A percentile compares a stretch with the other conserved stretches of the same genome.
These are phyloP conservation scores for Annulohypoxylon moriforme DNA, from an alignment of 495 filamentous ascomycete genomes.

Conservation along the genomic window DNA sequence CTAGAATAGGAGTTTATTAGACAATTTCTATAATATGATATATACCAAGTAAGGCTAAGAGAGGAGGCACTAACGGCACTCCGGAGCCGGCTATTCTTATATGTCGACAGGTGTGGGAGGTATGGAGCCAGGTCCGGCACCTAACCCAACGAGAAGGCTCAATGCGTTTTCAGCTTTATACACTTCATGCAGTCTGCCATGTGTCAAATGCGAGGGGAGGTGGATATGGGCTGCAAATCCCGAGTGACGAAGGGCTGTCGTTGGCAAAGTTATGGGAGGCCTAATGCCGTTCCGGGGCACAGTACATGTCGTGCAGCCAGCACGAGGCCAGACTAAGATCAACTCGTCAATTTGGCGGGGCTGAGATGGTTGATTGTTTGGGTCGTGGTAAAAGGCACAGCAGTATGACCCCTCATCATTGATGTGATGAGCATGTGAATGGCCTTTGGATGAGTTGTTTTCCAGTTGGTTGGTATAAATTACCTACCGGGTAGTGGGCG, in stretches of 20 bases:
- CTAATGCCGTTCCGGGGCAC: constrained; percentile 10
- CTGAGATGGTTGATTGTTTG: background rate
- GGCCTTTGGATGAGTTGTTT: background rate
- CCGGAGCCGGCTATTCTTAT: background rate
- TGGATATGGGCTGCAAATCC: background rate
- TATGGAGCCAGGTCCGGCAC: background rate
- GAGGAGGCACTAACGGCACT: background rate
- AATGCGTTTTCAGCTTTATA: constrained; percentile 15
- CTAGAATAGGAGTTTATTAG: background rate
- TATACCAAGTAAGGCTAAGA: background rate
- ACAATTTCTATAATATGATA: background rate
- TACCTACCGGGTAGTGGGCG: background rate
- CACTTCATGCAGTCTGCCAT: constrained; percentile 18
- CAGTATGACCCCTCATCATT: background rate
- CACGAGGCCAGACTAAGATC: constrained; percentile 5
- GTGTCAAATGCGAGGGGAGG: constrained; percentile 3
- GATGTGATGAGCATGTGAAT: background rate
- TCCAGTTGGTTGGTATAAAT: background rate
- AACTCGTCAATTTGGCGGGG: constrained; percentile 6
- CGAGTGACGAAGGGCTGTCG: background rate
- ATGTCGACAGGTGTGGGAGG: background rate
- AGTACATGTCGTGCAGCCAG: constrained; percentile 11
- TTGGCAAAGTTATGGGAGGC: background rate
- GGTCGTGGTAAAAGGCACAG: background rate
- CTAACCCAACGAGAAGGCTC: constrained; percentile 2